phyloP scores from a whole-genome alignment of 768 basidiomycete species.

The Naganishia onofrii region DNA sequence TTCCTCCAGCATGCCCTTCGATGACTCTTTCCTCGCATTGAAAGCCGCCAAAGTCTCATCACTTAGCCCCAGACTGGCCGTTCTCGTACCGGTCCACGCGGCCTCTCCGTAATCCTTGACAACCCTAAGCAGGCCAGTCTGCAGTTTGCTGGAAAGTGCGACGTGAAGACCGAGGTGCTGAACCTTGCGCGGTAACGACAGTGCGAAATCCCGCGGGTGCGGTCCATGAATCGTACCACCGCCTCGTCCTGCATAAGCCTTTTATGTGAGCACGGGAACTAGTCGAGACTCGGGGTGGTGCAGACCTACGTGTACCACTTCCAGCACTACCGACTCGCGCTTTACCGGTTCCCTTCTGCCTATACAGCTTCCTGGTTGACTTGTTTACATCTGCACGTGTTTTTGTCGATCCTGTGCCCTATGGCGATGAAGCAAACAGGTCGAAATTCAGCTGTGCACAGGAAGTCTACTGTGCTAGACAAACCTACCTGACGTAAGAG shows the following conservation, averaged over 20 bases:
- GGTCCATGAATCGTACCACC: slow-evolving; percentile 92
- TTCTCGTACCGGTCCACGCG: slow-evolving; percentile 50
- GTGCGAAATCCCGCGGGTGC: slow-evolving; percentile 85
- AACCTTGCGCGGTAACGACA: slow-evolving; percentile 87
- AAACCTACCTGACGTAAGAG: slow-evolving; percentile 65
- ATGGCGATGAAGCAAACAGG: neutral
- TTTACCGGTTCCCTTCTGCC: slow-evolving; percentile 84
- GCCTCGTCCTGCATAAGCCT: slow-evolving; percentile 63
- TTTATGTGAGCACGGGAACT: neutral
- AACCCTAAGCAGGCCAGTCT: slow-evolving; percentile 70
- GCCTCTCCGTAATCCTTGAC: slow-evolving; percentile 55
- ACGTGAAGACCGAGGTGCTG: slow-evolving; percentile 88
- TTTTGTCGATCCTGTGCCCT: slow-evolving; percentile 84
- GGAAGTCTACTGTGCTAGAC: neutral
- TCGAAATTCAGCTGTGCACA: neutral
- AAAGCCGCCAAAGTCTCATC: slow-evolving; percentile 45
- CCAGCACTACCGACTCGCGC: slow-evolving; percentile 88
- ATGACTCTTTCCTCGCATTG: slow-evolving; percentile 3
- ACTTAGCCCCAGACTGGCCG: slow-evolving; percentile 67
- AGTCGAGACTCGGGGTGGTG: neutral
- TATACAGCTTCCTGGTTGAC: slow-evolving; percentile 81
- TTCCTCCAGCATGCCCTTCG: slow-evolving; percentile 23
- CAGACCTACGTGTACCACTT: slow-evolving; percentile 47
- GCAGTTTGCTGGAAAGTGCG: slow-evolving; percentile 77
- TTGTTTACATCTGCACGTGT: slow-evolving; percentile 85